A percentile compares a stretch with the other conserved stretches of the same genome.
Conservation (phyloP, 202 grass and related monocot genomes). For the Eragrostis tef region DNA sequence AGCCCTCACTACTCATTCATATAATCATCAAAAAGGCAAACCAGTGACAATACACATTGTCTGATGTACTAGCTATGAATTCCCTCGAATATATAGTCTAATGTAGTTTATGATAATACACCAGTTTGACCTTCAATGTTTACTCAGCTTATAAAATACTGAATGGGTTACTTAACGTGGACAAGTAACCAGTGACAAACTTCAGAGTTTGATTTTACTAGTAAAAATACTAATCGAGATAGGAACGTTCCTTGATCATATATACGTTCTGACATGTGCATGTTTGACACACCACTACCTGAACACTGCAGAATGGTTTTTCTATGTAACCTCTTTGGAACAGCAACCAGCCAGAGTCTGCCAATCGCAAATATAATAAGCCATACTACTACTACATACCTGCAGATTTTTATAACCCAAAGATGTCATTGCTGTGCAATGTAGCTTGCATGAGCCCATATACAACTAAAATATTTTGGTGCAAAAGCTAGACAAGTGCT, state of each 20-base stretch:
- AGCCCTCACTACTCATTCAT: not conserved
- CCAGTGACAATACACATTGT: too few relatives aligned
- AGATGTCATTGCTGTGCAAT: not conserved
- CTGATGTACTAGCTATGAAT: not conserved
- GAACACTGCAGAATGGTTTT: not conserved
- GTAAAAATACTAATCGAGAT: not conserved
- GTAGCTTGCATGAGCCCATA: not conserved
- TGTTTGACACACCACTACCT: constrained; percentile 15
- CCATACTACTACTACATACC: not conserved
- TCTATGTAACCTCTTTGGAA: not conserved
- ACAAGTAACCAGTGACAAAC: constrained; percentile 4
- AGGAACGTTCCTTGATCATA: not conserved
- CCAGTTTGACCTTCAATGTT: not conserved
- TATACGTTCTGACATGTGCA: constrained; percentile 13
- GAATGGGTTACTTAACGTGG: not conserved
- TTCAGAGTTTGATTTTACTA: not conserved
- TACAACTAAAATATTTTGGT: not conserved
- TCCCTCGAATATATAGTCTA: not conserved
- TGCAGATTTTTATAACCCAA: not conserved
- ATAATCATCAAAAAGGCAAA: not conserved
- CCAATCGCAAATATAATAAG: not conserved
- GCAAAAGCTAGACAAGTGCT: not conserved
- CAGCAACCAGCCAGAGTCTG: not conserved
- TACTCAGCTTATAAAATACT: not conserved
- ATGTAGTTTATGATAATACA: not conserved